Base-by-base conservation (phyloP, 1,139 yeast species). In the Petasospora fabianii region DNA sequence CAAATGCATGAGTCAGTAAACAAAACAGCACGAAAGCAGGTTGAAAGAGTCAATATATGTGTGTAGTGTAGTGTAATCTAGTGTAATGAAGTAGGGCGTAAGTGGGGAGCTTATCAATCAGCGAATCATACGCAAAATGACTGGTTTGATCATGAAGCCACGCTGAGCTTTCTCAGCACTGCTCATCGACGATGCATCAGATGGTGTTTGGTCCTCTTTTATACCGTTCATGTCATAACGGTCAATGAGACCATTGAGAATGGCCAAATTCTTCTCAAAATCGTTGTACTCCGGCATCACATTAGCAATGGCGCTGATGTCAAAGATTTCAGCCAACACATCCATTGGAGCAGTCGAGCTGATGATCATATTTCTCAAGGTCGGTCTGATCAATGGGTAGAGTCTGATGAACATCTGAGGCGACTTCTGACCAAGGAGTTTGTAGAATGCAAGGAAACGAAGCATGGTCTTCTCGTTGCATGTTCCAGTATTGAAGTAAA, bases 381-480 rank as follows among this genome's bases (percentile, higher is more conserved):
- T 64, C 2, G 58, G 54, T 39, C 65, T 65, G 8, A 77, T 53
- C 17, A 71, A 60, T 42, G 68, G 71, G 48, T 69, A 77, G n/a
- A 75, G 62, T 42, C 62, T 61, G 47, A 71, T 61, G n/a, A 74
- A 70, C 26, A 66, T 46, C 10, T 58, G 57, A 15, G 67, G 68
- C 35, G 62, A 59, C 34, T 52, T 46, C 24, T 59, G 57, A 35
- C 74, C 66, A 39, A 78, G 54, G 46, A 69, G 61, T 42, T 66
- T 62, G 54, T 75, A 63, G 14, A 84, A 56, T 12, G 68, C 62
- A 38, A 84, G 61, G 49, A 78, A 82, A 38, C 80, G 71, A 11
- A 69, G 52, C 39, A 72, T 78, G 42, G 76, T 67, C 5, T 67
- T 63, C 38, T 76, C 81, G 51, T 73, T 77, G 9, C 71, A 71